Percentiles rank a stretch among this genome's conserved stretches.
phyloP scores from a whole-genome alignment of 2,329 filamentous ascomycete species.

The Colletotrichum sp. region DNA sequence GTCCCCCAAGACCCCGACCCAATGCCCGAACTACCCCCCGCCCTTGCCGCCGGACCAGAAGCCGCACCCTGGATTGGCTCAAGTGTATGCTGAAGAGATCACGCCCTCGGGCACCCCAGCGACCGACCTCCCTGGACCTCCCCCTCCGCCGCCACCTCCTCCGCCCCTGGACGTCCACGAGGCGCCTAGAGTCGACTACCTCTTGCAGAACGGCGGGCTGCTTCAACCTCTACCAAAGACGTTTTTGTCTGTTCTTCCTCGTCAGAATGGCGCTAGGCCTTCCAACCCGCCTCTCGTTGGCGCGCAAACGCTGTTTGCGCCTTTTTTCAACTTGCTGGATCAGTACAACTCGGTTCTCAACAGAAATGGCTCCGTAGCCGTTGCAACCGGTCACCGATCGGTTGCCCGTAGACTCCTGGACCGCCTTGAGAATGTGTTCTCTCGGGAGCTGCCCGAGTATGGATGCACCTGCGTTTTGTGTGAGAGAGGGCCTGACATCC shows the following conservation, averaged over 20 bases:
- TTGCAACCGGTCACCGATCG: conserved; percentile 93
- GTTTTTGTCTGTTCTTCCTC: conserved; percentile 70
- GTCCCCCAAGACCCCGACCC: conserved; percentile 66
- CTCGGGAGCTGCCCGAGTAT: conserved; percentile 85
- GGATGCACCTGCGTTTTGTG: conserved; percentile 90
- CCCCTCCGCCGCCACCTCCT: conserved; percentile 73
- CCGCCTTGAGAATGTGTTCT: conserved; percentile 91
- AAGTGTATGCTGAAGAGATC: conserved; percentile 42
- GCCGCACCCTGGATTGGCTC: conserved; percentile 33
- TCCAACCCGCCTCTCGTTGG: conserved; percentile 70
- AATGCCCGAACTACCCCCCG: conserved; percentile 55
- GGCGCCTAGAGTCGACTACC: conserved; percentile 86
- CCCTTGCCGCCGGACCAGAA: conserved; percentile 44
- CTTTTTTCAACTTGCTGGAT: conserved; percentile 82
- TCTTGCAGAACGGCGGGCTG: conserved; percentile 87
- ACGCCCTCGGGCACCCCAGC: conserved; percentile 43
- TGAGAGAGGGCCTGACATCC: conserved; percentile 61
- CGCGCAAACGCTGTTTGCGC: conserved; percentile 78
- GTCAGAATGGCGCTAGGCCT: conserved; percentile 59
- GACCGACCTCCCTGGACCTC: conserved; percentile 47
- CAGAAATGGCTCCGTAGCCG: conserved; percentile 87
- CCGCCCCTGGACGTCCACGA: conserved; percentile 74
- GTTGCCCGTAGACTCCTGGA: conserved; percentile 91
- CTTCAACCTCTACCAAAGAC: conserved; percentile 73
- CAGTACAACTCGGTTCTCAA: conserved; percentile 83